These are phyloP conservation scores for Agapanthus africanus DNA, from an alignment of 106 monocot species.

Conservation along the genomic window DNA sequence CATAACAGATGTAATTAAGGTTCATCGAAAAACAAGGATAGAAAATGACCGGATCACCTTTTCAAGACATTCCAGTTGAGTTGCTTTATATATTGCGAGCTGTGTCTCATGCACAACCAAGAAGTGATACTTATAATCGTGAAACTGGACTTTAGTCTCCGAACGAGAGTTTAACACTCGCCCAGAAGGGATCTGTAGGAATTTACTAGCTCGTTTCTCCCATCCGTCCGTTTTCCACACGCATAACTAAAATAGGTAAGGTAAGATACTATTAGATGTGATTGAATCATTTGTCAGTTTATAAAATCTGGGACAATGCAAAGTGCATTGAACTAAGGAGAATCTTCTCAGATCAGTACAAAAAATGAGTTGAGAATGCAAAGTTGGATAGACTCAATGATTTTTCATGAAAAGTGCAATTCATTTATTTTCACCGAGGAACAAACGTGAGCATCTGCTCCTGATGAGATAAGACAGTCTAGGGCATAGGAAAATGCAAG, in stretches of 20 bases:
- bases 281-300: too few species aligned
- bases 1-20: too few species aligned
- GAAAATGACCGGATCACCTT: conserved; percentile 19
- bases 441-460: conserved; percentile 66
- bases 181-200: conserved; percentile 24
- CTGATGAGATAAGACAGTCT: conserved; percentile 66
- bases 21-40: neutral
- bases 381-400: too few species aligned
- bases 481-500: conserved; percentile 51
- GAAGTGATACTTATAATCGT: conserved; percentile 27
- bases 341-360: too few species aligned
- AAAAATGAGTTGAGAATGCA: conserved; percentile 13
- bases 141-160: conserved; percentile 37
- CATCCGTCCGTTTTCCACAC: conserved; percentile 32
- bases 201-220: conserved; percentile 23
- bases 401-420: too few species aligned
- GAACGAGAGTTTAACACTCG: conserved; percentile 10
- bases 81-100: conserved; percentile 27
- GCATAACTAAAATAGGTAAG: conserved; percentile 32
- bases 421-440: neutral
- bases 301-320: too few species aligned
- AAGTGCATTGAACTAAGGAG: too few species aligned
- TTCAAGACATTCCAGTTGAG: conserved; percentile 36
- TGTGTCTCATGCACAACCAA: conserved; percentile 37
- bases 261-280: too few species aligned